These are phyloP conservation scores for Hemisphaericaspora xylofermentans DNA, from an alignment of 1,139 yeast species.

Conservation along the genomic window DNA sequence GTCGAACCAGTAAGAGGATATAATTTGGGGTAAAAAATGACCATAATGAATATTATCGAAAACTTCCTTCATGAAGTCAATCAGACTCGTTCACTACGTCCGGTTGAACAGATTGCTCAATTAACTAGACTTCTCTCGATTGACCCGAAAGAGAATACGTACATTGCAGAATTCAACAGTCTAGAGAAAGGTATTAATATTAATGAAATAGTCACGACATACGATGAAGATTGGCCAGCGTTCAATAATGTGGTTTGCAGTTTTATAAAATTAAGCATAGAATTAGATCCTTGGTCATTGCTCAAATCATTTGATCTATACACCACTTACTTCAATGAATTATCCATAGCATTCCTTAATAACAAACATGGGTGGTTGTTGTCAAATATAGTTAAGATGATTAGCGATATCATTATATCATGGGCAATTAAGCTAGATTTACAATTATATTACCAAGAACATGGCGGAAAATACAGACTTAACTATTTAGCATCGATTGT, in stretches of 20 bases:
- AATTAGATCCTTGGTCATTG: constrained; percentile 59
- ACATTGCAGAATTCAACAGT: constrained; percentile 9
- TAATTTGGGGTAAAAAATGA: too few relatives aligned
- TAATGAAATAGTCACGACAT: constrained; percentile 27
- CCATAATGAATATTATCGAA: constrained; percentile 60
- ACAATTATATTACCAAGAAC: constrained; percentile 42
- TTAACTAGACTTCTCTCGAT: constrained; percentile 12
- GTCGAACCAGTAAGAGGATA: too few relatives aligned
- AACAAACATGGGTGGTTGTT: constrained; percentile 49
- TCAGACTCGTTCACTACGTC: constrained; percentile 8
- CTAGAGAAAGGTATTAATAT: background rate
- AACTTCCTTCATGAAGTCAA: constrained; percentile 57
- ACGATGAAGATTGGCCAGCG: constrained; percentile 45
- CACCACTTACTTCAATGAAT: constrained; percentile 49
- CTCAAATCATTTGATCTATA: constrained; percentile 60
- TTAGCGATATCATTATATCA: constrained; percentile 47
- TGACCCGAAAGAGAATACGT: constrained; percentile 11
- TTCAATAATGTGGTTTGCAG: constrained; percentile 51
- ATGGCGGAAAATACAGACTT: constrained; percentile 45
- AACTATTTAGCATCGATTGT: constrained; percentile 57
- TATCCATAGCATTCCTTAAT: constrained; percentile 61
- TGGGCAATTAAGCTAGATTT: constrained; percentile 51
- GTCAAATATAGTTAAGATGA: constrained; percentile 40
- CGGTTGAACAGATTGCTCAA: constrained; percentile 5
- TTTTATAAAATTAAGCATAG: constrained; percentile 52